These are phyloP conservation scores for Fusarium domesticum DNA, from an alignment of 2,329 filamentous ascomycete genomes.

Conservation along the genomic window DNA sequence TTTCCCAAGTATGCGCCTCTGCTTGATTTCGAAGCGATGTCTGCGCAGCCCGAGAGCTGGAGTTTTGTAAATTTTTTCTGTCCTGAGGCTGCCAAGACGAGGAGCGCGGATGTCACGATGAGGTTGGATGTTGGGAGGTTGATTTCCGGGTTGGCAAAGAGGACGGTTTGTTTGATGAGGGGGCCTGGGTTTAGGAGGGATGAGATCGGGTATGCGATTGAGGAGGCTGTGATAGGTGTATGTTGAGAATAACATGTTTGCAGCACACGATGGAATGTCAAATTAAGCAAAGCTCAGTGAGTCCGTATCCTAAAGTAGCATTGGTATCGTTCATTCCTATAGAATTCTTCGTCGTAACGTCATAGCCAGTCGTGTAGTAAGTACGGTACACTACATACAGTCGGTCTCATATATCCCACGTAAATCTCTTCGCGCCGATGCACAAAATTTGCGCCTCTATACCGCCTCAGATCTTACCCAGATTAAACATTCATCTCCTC, in stretches of 20 bases:
- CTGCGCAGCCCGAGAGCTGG: conserved; percentile 27
- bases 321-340: conserved; percentile 20
- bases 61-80: conserved; percentile 29
- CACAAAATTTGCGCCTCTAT: not conserved
- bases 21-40: not conserved
- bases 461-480: not conserved
- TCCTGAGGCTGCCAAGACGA: conserved; percentile 10
- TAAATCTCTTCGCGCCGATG: not conserved
- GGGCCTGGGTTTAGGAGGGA: conserved; percentile 27
- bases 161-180: conserved; percentile 22
- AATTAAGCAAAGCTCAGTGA: too few species aligned
- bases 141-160: conserved; percentile 17
- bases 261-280: too few species aligned
- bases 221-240: conserved; percentile 20
- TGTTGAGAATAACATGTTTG: not conserved
- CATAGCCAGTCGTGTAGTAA: conserved; percentile 20
- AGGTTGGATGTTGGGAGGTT: conserved; percentile 18
- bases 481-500: conserved; percentile 11
- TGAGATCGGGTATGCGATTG: conserved; percentile 26
- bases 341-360: conserved; percentile 21
- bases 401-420: conserved; percentile 1
- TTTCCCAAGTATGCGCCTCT: conserved; percentile 8
- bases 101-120: conserved; percentile 12
- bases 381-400: conserved; percentile 4
- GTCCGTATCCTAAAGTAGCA: too few species aligned